Base-by-base conservation (phyloP, 164 flowering plant genomes). In the Chimonanthus salicifolius region DNA sequence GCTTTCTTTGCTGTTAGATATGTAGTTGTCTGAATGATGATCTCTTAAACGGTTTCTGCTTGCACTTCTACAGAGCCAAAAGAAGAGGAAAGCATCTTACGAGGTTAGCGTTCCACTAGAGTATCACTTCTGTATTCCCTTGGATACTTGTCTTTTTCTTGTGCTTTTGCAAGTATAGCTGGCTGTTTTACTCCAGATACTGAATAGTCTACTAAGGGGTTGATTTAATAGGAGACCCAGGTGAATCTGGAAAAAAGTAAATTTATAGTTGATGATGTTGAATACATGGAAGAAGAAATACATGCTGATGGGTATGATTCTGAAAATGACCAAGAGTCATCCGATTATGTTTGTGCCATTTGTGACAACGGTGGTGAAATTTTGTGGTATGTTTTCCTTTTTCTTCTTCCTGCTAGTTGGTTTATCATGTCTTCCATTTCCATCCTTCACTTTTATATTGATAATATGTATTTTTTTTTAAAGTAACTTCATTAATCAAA, bases 331-430 rank as follows among this genome's bases (percentile, higher is more conserved):
- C 78, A 64, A 7, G 89, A 89, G 7, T 47, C 79, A 45, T 90
- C 85, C 84, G 92, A 89, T 76, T 71, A 87, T 65, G 94, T 87
- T 66, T 94, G 98, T 87, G 84, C 94, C 5, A 47, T 91, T 49
- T 94, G 98, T 82, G 98, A 94, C 71, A 88, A 94, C 84, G 98
- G 98, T 50, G 98, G 98, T 69, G 82, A 85, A 0, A 60, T 94
- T 44, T 68, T 94, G 69, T 83, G 93, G 98, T 93, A 86, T 66
- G 78, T 20, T 62, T 33, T 48, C 11, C 54, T 49, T 44, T 46
- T 33, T 6, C 33, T 33, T 33, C 58, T 13, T 16, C n/a, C 11
- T 45, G 16, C 16, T 6, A 45, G 66, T 54, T 62, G 5, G 43
- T 72, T 20, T 71, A 7, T 48, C 58, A 47, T 64, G 60, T 65